These are phyloP conservation scores for Cutaneotrichosporon spelunceum DNA, from an alignment of 1,284 basidiomycete species.

Conservation along the genomic window DNA sequence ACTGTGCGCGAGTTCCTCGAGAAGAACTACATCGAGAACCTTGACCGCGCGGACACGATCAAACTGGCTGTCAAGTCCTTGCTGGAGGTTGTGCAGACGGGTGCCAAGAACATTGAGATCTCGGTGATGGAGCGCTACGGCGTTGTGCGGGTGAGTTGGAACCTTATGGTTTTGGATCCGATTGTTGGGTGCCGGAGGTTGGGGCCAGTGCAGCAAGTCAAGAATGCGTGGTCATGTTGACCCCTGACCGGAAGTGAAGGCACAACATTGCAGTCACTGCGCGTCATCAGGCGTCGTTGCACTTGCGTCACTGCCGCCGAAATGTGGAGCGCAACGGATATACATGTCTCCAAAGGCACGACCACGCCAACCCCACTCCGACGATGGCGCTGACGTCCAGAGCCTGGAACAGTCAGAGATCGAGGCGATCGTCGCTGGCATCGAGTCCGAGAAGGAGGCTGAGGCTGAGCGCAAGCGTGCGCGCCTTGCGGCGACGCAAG, in stretches of 20 bases:
- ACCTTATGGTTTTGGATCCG: background rate
- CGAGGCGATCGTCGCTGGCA: conserved; percentile 81
- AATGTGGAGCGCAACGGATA: background rate
- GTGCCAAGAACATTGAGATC: conserved; percentile 98
- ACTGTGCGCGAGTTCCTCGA: conserved; percentile 98
- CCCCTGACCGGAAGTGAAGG: too few relatives aligned
- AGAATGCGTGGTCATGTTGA: too few relatives aligned
- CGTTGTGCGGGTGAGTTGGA: conserved; percentile 70
- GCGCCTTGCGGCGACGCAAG: conserved; percentile 65
- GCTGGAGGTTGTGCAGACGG: conserved; percentile 97
- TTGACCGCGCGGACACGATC: conserved; percentile 82
- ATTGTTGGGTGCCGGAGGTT: too few relatives aligned
- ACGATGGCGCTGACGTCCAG: conserved; percentile 52
- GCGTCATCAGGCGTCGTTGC: background rate
- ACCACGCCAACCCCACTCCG: background rate
- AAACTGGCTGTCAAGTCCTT: conserved; percentile 95
- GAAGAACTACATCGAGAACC: conserved; percentile 93
- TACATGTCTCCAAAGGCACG: too few relatives aligned
- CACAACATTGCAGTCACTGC: too few relatives aligned
- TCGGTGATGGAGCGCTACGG: conserved; percentile 93
- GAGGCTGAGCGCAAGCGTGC: conserved; percentile 83
- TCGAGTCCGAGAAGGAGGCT: conserved; percentile 94
- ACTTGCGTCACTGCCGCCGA: background rate
- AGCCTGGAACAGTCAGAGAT: conserved; percentile 81
- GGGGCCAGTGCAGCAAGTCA: too few relatives aligned